Percentiles rank a stretch among this genome's conserved stretches.
Conservation (phyloP, 2,329 filamentous ascomycete genomes). For the Davidsoniella neocaledoniae region DNA sequence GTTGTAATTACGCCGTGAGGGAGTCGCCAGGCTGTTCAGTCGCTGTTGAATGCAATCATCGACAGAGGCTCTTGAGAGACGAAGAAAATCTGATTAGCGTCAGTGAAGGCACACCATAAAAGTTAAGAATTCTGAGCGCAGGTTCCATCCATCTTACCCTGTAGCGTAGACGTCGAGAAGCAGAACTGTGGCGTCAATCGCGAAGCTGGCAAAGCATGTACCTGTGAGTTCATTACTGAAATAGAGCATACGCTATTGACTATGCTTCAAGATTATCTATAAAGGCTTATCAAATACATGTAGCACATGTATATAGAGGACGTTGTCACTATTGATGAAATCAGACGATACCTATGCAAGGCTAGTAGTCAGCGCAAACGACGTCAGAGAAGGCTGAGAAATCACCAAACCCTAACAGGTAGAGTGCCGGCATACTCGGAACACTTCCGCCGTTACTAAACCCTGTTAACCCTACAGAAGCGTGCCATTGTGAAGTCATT, state of each 20-base stretch:
- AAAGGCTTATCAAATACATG: too few relatives aligned
- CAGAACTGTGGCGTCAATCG: constrained; percentile 57
- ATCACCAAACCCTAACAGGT: neutral
- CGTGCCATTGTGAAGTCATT: neutral
- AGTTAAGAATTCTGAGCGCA: neutral
- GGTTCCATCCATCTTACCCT: constrained; percentile 34
- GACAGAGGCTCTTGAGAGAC: constrained; percentile 64
- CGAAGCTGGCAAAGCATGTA: neutral
- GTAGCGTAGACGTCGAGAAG: constrained; percentile 51
- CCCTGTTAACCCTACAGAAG: neutral
- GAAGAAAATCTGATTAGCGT: constrained; percentile 58
- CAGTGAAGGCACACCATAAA: neutral
- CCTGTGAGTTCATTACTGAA: constrained; percentile 2
- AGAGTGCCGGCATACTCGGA: neutral
- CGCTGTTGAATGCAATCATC: constrained; percentile 92
- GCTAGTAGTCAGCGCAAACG: neutral
- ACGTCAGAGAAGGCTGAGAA: neutral
- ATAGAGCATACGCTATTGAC: too few relatives aligned
- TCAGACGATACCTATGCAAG: too few relatives aligned
- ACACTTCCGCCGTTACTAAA: too few relatives aligned
- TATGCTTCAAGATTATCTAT: too few relatives aligned
- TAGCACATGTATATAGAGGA: too few relatives aligned
- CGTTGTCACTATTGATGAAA: too few relatives aligned
- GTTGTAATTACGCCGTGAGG: constrained; percentile 57
- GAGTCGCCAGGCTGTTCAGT: constrained; percentile 74